Evolutionary conservation across 177 flowering plant genomes (phyloP).

Genomic region (Vitis hybrid): DNA sequence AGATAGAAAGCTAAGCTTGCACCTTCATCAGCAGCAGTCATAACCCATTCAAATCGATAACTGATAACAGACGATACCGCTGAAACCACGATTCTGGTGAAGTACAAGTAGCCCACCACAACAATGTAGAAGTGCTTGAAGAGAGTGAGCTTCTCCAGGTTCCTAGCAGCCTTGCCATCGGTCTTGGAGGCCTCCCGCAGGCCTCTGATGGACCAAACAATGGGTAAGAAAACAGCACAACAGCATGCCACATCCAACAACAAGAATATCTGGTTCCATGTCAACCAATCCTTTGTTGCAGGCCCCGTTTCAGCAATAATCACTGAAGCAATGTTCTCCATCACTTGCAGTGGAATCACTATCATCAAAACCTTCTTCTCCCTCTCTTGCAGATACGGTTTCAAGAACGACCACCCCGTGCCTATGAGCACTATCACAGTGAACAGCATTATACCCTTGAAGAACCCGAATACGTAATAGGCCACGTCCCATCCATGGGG

Average conservation of each 20-base stretch:
- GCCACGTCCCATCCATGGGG: conserved; percentile 48
- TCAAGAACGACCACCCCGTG: conserved; percentile 49
- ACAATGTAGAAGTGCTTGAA: conserved; percentile 48
- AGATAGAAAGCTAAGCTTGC: conserved; percentile 42
- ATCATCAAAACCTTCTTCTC: conserved; percentile 41
- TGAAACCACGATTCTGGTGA: conserved; percentile 44
- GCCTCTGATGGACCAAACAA: conserved; percentile 48
- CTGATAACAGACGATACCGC: conserved; percentile 22
- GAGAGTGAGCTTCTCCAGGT: conserved; percentile 38
- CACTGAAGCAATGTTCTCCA: conserved; percentile 42
- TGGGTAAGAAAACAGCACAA: conserved; percentile 41
- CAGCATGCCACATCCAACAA: conserved; percentile 41
- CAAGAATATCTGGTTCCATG: conserved; percentile 50
- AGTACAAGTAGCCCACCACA: conserved; percentile 40
- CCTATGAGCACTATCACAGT: conserved; percentile 45
- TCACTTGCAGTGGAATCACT: conserved; percentile 44
- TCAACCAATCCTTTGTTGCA: conserved; percentile 33
- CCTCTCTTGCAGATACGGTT: conserved; percentile 42
- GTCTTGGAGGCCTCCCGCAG: conserved; percentile 44
- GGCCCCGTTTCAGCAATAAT: conserved; percentile 40
- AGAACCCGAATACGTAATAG: conserved; percentile 41
- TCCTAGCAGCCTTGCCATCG: conserved; percentile 53
- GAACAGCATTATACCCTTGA: conserved; percentile 43
- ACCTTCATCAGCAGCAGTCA: conserved; percentile 24
- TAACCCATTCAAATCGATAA: conserved; percentile 32